Evolutionary conservation across 1,284 basidiomycete genomes (phyloP).

Genomic region (Cryptococcus sp.): DNA sequence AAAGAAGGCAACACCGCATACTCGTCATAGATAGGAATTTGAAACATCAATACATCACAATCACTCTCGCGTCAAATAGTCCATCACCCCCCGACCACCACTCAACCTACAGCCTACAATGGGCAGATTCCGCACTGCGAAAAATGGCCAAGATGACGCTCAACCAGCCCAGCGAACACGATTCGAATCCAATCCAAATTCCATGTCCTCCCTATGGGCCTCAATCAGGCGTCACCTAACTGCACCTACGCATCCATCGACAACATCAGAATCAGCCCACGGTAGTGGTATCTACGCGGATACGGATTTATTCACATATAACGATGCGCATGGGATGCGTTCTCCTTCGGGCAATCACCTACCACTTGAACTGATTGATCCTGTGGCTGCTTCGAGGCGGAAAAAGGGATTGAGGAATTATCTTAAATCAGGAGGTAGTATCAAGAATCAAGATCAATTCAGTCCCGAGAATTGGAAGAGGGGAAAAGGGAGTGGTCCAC

Average conservation of each 20-base stretch:
- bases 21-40: too few relatives aligned
- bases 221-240: constrained; percentile 19
- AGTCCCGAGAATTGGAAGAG: background rate
- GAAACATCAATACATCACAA: too few relatives aligned
- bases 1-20: too few relatives aligned
- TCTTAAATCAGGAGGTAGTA: background rate
- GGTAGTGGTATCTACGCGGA: constrained; percentile 18
- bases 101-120: constrained; percentile 5
- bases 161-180: constrained; percentile 13
- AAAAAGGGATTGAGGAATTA: background rate
- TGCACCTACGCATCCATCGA: constrained; percentile 35
- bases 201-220: constrained; percentile 14
- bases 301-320: constrained; percentile 19
- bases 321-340: constrained; percentile 6
- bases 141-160: constrained; percentile 2
- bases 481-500: constrained; percentile 9
- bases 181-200: constrained; percentile 22
- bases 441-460: background rate
- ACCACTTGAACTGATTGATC: constrained; percentile 24
- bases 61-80: too few relatives aligned
- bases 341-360: constrained; percentile 9
- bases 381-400: constrained; percentile 9
- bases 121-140: constrained; percentile 7
- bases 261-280: constrained; percentile 33
- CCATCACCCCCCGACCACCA: too few relatives aligned